Evolutionary conservation across 73 alveolate genomes (phyloP).

Genomic region (Stentor roeselii): DNA sequence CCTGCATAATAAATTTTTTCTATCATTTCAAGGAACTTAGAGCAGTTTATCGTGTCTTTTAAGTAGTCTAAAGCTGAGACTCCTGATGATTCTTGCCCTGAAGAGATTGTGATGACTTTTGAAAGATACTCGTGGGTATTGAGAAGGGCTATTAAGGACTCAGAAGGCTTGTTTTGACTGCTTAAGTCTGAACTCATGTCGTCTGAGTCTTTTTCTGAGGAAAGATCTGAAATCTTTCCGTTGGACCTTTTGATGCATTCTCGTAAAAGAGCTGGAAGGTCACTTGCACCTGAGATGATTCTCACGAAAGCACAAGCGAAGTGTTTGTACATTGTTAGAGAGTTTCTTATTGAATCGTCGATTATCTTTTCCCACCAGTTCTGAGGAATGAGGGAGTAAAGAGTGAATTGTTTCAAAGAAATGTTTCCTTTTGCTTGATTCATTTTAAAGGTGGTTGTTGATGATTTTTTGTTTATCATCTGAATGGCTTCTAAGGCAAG

Average conservation of each 20-base stretch:
- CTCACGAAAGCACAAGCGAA: not conserved
- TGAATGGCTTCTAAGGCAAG: not conserved
- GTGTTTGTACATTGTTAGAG: not conserved
- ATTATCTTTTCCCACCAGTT: not conserved
- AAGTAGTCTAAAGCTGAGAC: no score
- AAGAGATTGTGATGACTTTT: no score
- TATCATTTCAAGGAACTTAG: no score
- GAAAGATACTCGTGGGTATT: no score
- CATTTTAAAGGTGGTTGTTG: not conserved
- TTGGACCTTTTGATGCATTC: not conserved
- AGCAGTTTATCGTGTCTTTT: no score
- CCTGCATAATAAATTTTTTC: no score
- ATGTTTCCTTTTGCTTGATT: not conserved
- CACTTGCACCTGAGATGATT: not conserved
- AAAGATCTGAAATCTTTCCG: no score
- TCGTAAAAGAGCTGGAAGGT: not conserved
- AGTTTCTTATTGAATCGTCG: not conserved
- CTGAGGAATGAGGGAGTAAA: not conserved
- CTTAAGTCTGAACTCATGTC: no score
- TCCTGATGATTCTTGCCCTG: no score
- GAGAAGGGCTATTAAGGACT: no score
- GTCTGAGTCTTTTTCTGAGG: no score
- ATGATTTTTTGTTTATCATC: not conserved
- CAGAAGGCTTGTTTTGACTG: no score
- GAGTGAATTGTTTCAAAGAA: not conserved